Evolutionary conservation across 192 early-diverging fungal species (phyloP), one percentile per base, ranked within the genome.

Genomic region (Physocladia obscura): DNA sequence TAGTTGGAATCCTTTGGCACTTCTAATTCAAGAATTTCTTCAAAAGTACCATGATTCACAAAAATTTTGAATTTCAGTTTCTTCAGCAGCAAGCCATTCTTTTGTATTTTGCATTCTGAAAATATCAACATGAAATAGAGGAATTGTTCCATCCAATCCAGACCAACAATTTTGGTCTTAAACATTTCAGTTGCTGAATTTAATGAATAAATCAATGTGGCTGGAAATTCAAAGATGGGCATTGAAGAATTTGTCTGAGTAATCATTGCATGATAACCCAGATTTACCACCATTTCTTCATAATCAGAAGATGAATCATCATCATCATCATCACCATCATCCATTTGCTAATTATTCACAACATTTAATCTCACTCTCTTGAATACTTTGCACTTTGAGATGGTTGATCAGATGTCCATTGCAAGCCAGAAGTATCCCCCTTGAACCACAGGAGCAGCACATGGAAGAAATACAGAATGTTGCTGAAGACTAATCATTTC

Each of bases 291-390:
- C 19, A 11, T 13, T 1, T 36, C 1, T 32, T n/a, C n/a, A 58
- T 58, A 58, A 34, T 58, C 57, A 0, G 1, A 27, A n/a, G 57
- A 58, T 15, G 57, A 36, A 58, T 58, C 57, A 27, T 58, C 34
- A 4, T 32, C 31, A 22, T 58, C 34, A 5, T 32, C 31, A 1
- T 22, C 57, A n/a, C n/a, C 13, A 1, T 58, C 32, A 2, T 0
- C 22, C 37, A 1, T 1, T 0, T 58, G 15, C 1, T 1, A 5
- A 27, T 26, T n/a, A 4, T 4, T 52, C 6, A n/a, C 6, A 4
- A n/a, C 21, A 26, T 52, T n/a, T n/a, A n/a, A n/a, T 52, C 50
- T 11, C 5, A 26, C 6, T n/a, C 21, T 4, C 4, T 21, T 11
- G n/a, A 21, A 8, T 52, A 52, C 50, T n/a, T n/a, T n/a, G n/a